Evolutionary conservation across 208 protist species (phyloP), one percentile per base, ranked within the genome.

Genomic region (Leishmania aethiopica): DNA sequence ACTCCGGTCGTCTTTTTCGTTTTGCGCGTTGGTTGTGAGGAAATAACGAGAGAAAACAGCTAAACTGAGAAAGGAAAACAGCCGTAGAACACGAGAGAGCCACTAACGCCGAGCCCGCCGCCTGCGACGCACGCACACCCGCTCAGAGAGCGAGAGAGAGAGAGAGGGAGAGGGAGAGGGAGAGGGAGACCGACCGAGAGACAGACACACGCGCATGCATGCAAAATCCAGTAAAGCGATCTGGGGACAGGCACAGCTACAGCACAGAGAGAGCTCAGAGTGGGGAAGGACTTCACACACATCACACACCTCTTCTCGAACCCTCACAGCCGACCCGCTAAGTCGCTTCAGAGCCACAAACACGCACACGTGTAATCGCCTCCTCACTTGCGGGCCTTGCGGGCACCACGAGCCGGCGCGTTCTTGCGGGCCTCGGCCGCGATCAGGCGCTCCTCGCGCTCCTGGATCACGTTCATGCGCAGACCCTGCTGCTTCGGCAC

Each of bases 401-500:
- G 90, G 64, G 57, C 79, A 66, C 80, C 82, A 49, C 84, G 86
- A 80, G 49, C 75, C 80, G 78, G 87, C 60, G 80, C 88, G 62
- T 78, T 86, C 86, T 93, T 93, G 86, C 90, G 91, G 37, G 81
- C 86, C 90, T 94, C 90, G 42, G 93, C 93, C 66, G 91, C 93
- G 77, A 95, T 92, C 55, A 95, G 91, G 86, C 89, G 91, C 86
- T 94, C 87, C 91, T 97, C 94, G 69, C 94, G 90, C 89, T 97
- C 94, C 89, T 96, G 89, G 82, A 96, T 96, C 77, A 97, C 89
- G 86, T 93, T 93, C 78, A 95, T 93, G 81, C 92, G 90, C 67
- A 99, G 85, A 93, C 99, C 99, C 89, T 99, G 97, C 81, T 94
- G 90, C 84, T 97, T 97, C 77, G 99, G 99, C 60, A 99, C 91